phyloP scores from a whole-genome alignment of 805 yeast genomes.

The Blastobotrys americana region DNA sequence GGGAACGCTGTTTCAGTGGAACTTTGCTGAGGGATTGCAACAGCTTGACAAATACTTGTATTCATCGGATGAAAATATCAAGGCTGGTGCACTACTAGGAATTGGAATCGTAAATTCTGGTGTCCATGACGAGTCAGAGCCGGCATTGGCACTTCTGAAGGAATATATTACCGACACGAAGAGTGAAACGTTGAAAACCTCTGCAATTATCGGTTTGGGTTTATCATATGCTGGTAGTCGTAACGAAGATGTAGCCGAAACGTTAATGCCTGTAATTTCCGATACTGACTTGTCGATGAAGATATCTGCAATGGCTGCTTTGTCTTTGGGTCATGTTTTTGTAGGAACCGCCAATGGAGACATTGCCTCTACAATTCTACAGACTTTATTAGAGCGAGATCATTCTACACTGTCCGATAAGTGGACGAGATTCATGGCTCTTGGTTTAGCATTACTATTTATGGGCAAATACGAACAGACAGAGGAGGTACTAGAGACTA shows the following conservation, averaged over 20 bases:
- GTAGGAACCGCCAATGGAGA: slow-evolving; percentile 97
- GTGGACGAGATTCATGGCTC: slow-evolving; percentile 84
- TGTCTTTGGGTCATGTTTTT: slow-evolving; percentile 87
- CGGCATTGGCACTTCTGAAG: slow-evolving; percentile 73
- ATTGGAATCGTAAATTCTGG: slow-evolving; percentile 88
- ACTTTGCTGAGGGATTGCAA: slow-evolving; percentile 81
- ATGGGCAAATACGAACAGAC: slow-evolving; percentile 94
- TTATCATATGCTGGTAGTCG: slow-evolving; percentile 92
- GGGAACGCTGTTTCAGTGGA: slow-evolving; percentile 90
- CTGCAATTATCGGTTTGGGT: slow-evolving; percentile 88
- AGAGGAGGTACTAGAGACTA: slow-evolving; percentile 81
- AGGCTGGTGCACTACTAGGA: slow-evolving; percentile 95
- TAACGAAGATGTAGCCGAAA: slow-evolving; percentile 70
- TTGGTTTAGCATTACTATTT: slow-evolving; percentile 85
- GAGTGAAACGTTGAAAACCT: slow-evolving; percentile 56
- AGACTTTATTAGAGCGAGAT: slow-evolving; percentile 81
- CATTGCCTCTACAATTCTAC: slow-evolving; percentile 83
- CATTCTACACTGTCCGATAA: slow-evolving; percentile 68
- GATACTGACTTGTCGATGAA: slow-evolving; percentile 71
- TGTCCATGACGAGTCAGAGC: slow-evolving; percentile 92
- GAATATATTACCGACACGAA: slow-evolving; percentile 63
- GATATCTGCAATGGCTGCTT: slow-evolving; percentile 75
- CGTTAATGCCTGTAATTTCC: slow-evolving; percentile 74
- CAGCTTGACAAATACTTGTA: slow-evolving; percentile 81
- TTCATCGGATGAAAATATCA: slow-evolving; percentile 75